A percentile compares a stretch with the other conserved stretches of the same genome.
phyloP scores from a whole-genome alignment of 345 rosid species.

The Kandelia obovata region DNA sequence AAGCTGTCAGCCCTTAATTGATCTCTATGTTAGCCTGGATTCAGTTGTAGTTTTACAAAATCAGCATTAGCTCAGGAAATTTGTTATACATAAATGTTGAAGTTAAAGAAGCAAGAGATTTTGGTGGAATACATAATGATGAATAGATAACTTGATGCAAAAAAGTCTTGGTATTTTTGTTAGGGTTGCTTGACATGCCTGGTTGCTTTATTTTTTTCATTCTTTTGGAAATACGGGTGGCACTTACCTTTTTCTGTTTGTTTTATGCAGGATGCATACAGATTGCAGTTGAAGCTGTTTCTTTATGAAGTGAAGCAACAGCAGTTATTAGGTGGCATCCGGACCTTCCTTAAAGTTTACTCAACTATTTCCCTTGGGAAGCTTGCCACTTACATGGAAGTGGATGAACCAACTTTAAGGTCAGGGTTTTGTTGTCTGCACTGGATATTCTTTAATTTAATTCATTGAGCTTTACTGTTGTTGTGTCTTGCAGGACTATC shows the following conservation, averaged over 20 bases:
- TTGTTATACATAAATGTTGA: too few relatives aligned
- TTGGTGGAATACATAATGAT: too few relatives aligned
- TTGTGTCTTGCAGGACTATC: slow-evolving; percentile 58
- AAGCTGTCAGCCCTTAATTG: too few relatives aligned
- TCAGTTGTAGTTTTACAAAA: too few relatives aligned
- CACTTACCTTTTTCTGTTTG: neutral
- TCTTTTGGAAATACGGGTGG: neutral
- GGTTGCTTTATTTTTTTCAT: neutral
- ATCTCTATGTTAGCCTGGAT: too few relatives aligned
- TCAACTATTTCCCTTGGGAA: slow-evolving; percentile 78
- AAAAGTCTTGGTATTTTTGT: neutral
- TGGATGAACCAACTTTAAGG: slow-evolving; percentile 89
- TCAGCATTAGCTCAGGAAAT: too few relatives aligned
- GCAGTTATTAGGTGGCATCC: slow-evolving; percentile 67
- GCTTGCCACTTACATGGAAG: slow-evolving; percentile 92
- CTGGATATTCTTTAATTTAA: neutral
- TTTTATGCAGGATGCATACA: slow-evolving; percentile 80
- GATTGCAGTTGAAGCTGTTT: slow-evolving; percentile 88
- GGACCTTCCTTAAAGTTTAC: slow-evolving; percentile 85
- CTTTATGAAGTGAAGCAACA: slow-evolving; percentile 97
- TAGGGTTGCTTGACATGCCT: neutral
- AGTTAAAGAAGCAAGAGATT: too few relatives aligned
- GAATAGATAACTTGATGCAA: too few relatives aligned
- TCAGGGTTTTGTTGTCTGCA: slow-evolving; percentile 13
- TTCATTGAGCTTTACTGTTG: neutral